Percentiles rank a stretch among this genome's conserved stretches.
Evolutionary conservation across 1,139 yeast genomes (phyloP).

Genomic region (Eremothecium sinecaudum): DNA sequence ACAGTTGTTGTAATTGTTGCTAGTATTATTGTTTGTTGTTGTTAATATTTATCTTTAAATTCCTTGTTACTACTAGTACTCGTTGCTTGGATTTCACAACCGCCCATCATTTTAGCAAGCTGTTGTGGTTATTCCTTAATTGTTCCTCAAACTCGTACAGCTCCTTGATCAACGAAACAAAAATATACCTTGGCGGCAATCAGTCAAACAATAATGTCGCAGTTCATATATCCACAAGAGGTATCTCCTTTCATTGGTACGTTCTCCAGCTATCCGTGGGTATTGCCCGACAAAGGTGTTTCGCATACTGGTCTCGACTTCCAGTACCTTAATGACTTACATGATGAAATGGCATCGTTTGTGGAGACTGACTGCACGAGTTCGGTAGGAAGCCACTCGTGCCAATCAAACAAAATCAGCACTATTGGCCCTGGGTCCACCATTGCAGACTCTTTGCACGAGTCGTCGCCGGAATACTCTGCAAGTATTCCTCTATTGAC

Average conservation of each 20-base stretch:
- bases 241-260: constrained; percentile 5
- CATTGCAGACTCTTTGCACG: neutral
- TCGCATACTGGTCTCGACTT: constrained; percentile 3
- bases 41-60: too few species aligned
- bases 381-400: neutral
- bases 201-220: too few species aligned
- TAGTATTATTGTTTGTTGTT: too few species aligned
- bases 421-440: constrained; percentile 1
- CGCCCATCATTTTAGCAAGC: too few species aligned
- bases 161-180: too few species aligned
- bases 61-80: too few species aligned
- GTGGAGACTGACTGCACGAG: constrained; percentile 1
- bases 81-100: too few species aligned
- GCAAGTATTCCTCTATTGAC: constrained; percentile 1
- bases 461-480: constrained; percentile 2
- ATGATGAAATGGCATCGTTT: constrained; percentile 1
- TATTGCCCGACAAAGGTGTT: constrained; percentile 3
- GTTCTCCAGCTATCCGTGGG: constrained; percentile 4
- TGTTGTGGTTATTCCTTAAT: too few species aligned
- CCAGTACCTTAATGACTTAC: constrained; percentile 4
- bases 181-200: too few species aligned
- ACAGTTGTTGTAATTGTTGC: too few species aligned
- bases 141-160: too few species aligned
- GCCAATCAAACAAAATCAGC: neutral
- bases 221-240: constrained; percentile 5